Evolutionary conservation across 2,329 filamentous ascomycete genomes (phyloP).

Genomic region (Cordyceps fumosorosea): DNA sequence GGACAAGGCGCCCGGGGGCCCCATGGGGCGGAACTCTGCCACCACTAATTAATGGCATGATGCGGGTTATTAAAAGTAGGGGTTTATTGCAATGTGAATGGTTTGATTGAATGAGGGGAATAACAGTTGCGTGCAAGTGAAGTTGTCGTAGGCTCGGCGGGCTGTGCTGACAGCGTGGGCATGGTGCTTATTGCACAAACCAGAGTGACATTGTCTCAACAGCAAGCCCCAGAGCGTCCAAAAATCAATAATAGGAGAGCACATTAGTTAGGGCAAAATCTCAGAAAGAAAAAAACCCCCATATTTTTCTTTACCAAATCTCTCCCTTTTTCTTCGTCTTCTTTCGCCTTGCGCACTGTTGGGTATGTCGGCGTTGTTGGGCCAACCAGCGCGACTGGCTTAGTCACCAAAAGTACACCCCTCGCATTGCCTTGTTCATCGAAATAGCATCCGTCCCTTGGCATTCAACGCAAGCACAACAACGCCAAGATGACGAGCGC

Average conservation of each 20-base stretch:
- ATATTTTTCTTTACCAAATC: neutral
- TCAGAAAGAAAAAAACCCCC: no score
- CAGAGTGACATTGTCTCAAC: no score
- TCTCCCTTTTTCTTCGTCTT: neutral
- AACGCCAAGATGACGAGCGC: neutral
- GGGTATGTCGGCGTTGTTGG: neutral
- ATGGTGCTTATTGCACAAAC: neutral
- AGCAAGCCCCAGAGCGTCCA: no score
- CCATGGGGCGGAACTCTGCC: neutral
- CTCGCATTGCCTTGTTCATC: neutral
- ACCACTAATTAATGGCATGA: neutral
- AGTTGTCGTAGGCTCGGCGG: neutral
- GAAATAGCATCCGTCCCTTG: neutral
- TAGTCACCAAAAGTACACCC: neutral
- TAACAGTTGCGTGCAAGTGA: neutral
- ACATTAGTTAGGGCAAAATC: no score
- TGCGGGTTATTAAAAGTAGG: neutral
- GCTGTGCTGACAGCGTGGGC: neutral
- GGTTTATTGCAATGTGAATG: neutral
- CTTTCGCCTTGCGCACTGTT: neutral
- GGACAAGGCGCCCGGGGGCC: neutral
- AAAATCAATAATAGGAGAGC: no score
- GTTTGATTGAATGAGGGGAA: neutral
- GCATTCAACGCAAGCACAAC: neutral
- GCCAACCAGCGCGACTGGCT: neutral